Percentiles rank a stretch among this genome's conserved stretches.
Evolutionary conservation across 2,329 filamentous ascomycete species (phyloP).

Genomic region (Fusarium concolor): DNA sequence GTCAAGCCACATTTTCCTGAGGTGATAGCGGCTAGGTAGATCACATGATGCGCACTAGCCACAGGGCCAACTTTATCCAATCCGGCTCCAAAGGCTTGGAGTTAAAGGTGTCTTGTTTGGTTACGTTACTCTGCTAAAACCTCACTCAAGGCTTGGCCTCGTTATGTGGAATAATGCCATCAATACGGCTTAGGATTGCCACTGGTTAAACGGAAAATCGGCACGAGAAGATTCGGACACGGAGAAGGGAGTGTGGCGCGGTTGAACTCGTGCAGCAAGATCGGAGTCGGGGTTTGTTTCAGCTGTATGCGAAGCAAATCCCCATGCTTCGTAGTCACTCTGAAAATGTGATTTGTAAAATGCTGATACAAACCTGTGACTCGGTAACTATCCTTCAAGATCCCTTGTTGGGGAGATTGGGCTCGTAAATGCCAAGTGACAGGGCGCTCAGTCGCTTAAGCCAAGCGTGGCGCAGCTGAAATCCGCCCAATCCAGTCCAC

Average conservation of each 20-base stretch:
- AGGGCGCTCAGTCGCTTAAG: slow-evolving; percentile 28
- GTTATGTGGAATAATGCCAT: slow-evolving; percentile 19
- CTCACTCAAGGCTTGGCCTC: not conserved
- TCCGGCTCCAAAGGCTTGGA: not conserved
- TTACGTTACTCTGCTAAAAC: slow-evolving; percentile 9
- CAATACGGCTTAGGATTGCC: not conserved
- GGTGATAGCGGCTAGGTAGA: not conserved
- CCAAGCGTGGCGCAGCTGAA: slow-evolving; percentile 52
- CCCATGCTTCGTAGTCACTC: not conserved
- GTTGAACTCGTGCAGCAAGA: slow-evolving; percentile 6
- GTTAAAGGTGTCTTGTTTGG: not conserved
- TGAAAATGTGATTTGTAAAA: not conserved
- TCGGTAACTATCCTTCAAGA: slow-evolving; percentile 10
- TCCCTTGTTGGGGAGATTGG: slow-evolving; percentile 17
- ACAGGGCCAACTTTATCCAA: slow-evolving; percentile 35
- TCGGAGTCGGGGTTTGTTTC: slow-evolving; percentile 6
- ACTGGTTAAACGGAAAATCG: slow-evolving; percentile 36
- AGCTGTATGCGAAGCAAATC: not conserved
- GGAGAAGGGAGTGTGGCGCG: slow-evolving; percentile 36
- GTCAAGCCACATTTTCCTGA: slow-evolving; percentile 44
- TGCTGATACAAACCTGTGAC: slow-evolving; percentile 20
- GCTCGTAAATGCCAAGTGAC: slow-evolving; percentile 27
- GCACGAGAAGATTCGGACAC: slow-evolving; percentile 21
- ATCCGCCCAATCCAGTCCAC: slow-evolving; percentile 40
- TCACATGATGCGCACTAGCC: slow-evolving; percentile 48